Evolutionary conservation across 305 asterid species (phyloP), one percentile per base, ranked within the genome.

Genomic region (Coffea humblotiana): DNA sequence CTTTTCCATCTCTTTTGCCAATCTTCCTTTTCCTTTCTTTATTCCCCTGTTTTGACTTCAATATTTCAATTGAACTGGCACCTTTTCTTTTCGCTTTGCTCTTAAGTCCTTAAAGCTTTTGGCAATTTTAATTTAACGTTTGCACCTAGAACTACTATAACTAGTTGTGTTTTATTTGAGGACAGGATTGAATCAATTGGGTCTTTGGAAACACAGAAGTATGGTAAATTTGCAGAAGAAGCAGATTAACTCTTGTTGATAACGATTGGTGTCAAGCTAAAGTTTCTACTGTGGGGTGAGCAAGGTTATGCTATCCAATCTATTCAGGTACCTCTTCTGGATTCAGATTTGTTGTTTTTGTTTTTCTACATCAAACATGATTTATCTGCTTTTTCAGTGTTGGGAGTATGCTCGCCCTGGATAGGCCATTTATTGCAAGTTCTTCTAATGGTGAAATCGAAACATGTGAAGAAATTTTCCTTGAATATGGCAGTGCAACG

Each of bases 371-470:
- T 70, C 51, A 68, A 68, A 64, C 75, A 49, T 70, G 78, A 81
- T 84, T 84, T 78, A 18, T 61, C 83, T 79, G 43, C 67, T 77
- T 81, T 81, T 77, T 70, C 95, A 94, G 99, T 76, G 90, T 90
- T 56, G 99, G 99, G 85, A 93, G 98, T 82, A 92, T 89, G 91
- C 98, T 96, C 66, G 99, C 98, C 78, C 84, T 96, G 79, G 98
- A 94, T 82, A 88, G 89, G 78, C 99, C 99, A 81, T 96, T 85
- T 84, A 79, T 94, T 72, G 87, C 95, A 70, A 89, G 87, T 82
- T 85, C 87, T 77, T 68, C 70, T 2, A 92, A 91, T 73, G 74
- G 92, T 88, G 85, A 83, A 73, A 84, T 85, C 23, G 92, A 92
- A 82, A 70, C 86, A 67, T 67, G 84, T 67, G 83, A 85, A 79